phyloP scores from a whole-genome alignment of 2,329 filamentous ascomycete species.

The Colletotrichum gloeosporioides region DNA sequence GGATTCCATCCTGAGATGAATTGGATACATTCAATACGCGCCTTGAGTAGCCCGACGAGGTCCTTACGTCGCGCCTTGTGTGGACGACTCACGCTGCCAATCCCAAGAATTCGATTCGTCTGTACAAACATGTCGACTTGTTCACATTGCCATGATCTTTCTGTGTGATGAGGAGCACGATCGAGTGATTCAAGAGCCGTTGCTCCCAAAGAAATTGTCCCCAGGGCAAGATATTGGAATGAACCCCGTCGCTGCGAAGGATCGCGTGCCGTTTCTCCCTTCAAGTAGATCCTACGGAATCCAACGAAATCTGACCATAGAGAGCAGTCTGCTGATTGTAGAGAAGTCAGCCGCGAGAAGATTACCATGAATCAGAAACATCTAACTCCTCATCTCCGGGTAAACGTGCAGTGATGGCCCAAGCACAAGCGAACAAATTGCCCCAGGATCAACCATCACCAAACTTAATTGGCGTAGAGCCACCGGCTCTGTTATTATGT shows the following conservation, averaged over 20 bases:
- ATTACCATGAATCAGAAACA: background rate
- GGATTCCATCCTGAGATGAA: background rate
- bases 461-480: background rate
- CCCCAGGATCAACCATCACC: background rate
- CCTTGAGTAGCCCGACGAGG: background rate
- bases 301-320: background rate
- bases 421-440: background rate
- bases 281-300: background rate
- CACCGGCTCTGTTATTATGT: background rate
- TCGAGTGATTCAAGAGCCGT: background rate
- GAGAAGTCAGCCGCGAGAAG: background rate
- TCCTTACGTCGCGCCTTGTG: background rate
- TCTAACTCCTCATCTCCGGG: background rate
- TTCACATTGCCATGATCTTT: background rate
- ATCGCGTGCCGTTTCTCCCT: background rate
- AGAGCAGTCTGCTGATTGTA: fast-evolving
- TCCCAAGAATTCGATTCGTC: background rate
- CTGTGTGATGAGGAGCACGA: background rate
- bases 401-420: background rate
- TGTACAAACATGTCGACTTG: background rate
- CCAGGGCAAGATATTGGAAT: background rate
- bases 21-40: background rate
- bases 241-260: background rate
- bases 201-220: background rate
- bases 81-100: background rate